phyloP scores from a whole-genome alignment of 495 filamentous ascomycete genomes.

The Apodospora peruviana region DNA sequence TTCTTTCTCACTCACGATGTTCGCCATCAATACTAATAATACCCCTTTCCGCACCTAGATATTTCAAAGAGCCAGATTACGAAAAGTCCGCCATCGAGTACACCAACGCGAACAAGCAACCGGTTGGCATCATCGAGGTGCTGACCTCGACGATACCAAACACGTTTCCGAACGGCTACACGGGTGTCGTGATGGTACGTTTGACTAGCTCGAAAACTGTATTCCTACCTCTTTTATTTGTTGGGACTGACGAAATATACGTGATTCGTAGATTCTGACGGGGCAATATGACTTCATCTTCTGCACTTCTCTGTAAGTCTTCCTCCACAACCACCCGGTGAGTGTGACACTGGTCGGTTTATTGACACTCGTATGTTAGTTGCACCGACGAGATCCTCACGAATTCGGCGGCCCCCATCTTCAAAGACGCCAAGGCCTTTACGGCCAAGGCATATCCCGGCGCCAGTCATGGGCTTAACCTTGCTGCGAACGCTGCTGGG shows the following conservation, averaged over 20 bases:
- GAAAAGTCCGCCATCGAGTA: slow-evolving; percentile 15
- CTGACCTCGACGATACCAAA: slow-evolving; percentile 10
- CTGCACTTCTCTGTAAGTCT: slow-evolving; percentile 22
- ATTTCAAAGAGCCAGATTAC: slow-evolving; percentile 31
- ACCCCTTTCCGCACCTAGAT: too few relatives aligned
- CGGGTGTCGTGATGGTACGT: slow-evolving; percentile 7
- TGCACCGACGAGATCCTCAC: slow-evolving; percentile 16
- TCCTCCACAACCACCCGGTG: neutral
- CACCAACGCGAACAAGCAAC: slow-evolving; percentile 22
- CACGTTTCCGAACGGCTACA: slow-evolving; percentile 6
- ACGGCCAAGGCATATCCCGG: slow-evolving; percentile 15
- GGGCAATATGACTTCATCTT: slow-evolving; percentile 31
- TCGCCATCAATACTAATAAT: too few relatives aligned
- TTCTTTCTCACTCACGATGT: neutral
- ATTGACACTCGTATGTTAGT: too few relatives aligned
- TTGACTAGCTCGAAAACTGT: too few relatives aligned
- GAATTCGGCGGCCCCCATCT: slow-evolving; percentile 5
- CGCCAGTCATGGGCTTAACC: slow-evolving; percentile 19
- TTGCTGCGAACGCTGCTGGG: slow-evolving; percentile 21
- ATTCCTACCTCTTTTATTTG: too few relatives aligned
- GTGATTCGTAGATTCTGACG: slow-evolving; percentile 18
- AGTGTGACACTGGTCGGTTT: too few relatives aligned
- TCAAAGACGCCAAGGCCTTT: slow-evolving; percentile 15
- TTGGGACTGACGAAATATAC: too few relatives aligned
- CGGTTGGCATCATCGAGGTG: slow-evolving; percentile 25